These are phyloP conservation scores for Lonicera japonica DNA, from an alignment of 129 eudicot genomes.

Conservation along the genomic window DNA sequence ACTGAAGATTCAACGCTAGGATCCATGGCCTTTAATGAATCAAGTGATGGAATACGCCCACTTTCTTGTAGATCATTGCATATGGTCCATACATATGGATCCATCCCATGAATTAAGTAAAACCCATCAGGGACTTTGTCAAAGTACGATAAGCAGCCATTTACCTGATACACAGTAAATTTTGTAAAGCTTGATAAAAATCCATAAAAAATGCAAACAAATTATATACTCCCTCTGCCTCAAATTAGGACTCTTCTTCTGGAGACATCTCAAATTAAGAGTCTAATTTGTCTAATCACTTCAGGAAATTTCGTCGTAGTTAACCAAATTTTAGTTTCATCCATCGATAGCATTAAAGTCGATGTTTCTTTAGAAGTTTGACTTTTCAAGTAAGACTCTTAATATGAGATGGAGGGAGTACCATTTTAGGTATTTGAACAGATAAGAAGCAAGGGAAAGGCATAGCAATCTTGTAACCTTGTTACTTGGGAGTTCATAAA, in stretches of 20 bases:
- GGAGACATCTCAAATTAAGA: no score
- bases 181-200: conserved; percentile 1
- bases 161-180: conserved; percentile 50
- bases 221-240: no score
- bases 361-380: no score
- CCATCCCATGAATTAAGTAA: conserved; percentile 80
- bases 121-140: conserved; percentile 87
- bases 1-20: conserved; percentile 45
- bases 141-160: conserved; percentile 81
- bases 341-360: no score
- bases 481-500: no score
- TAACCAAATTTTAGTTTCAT: no score
- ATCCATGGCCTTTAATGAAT: conserved; percentile 64
- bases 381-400: no score
- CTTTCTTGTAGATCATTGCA: conserved; percentile 71
- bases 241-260: no score
- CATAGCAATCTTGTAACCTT: no score
- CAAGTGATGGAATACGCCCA: conserved; percentile 86
- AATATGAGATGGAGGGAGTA: neutral
- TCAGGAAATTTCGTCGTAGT: no score
- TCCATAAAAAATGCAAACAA: neutral
- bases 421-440: neutral
- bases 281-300: no score
- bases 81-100: conserved; percentile 87
- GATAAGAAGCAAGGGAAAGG: neutral